Conservation (phyloP, 352 stramenopile species). For the Phytophthora boehmeriae region DNA sequence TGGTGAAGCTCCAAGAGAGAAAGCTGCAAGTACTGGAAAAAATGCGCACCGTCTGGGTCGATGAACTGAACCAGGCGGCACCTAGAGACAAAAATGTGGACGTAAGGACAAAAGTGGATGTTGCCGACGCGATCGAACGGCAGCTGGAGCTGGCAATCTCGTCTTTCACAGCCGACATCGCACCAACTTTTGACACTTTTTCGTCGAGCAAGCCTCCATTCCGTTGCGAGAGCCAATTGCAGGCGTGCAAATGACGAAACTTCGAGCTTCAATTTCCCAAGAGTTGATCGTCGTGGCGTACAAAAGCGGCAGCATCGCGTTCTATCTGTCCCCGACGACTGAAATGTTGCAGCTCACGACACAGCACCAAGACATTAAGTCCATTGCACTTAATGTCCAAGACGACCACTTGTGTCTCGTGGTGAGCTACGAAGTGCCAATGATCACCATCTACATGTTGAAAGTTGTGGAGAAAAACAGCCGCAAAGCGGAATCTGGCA, state of each 20-base stretch:
- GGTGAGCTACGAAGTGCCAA: conserved; percentile 15
- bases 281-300: conserved; percentile 50
- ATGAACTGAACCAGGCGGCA: conserved; percentile 11
- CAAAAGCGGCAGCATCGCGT: conserved; percentile 27
- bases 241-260: conserved; percentile 53
- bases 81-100: conserved; percentile 4
- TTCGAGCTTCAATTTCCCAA: conserved; percentile 18
- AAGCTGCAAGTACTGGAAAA: conserved; percentile 43
- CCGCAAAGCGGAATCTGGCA: not conserved
- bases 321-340: conserved; percentile 31
- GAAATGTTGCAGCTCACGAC: conserved; percentile 31
- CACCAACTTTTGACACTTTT: conserved; percentile 44
- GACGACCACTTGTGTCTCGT: conserved; percentile 22
- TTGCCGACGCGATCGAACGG: conserved; percentile 22
- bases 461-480: conserved; percentile 16
- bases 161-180: not conserved
- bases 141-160: conserved; percentile 24
- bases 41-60: conserved; percentile 23
- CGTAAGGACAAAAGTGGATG: not conserved
- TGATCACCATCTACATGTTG: conserved; percentile 26
- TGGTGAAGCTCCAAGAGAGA: conserved; percentile 48
- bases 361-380: conserved; percentile 3
- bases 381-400: conserved; percentile 26
- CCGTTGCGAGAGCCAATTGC: conserved; percentile 18
- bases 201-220: conserved; percentile 39